Base-by-base conservation (phyloP, 78 protist species). In the Pelomyxa schiedti region DNA sequence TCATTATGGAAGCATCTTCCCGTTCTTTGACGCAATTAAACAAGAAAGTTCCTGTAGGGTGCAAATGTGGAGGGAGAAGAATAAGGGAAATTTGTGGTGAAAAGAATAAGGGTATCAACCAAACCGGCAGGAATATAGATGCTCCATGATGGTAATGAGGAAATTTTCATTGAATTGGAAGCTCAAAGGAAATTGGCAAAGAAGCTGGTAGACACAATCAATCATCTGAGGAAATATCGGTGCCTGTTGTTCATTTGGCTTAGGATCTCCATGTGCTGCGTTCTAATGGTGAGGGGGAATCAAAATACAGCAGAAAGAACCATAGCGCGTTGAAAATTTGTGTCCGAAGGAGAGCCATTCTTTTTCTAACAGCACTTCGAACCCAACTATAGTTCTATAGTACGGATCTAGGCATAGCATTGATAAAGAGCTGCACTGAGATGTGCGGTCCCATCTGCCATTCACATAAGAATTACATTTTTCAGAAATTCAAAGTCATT, bases 381-480 rank as follows among this genome's bases (percentile, higher is more conserved):
- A 92, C 36, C 97, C 96, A 9, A 58, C 43, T 22, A 81, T 5
- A 6, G 97, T 95, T 29, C 98, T 78, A 78, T 87, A 93, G 83
- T 75, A 92, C 5, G 94, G 91, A 69, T 95, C 98, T 8, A 95
- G 65, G 7, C 86, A 9, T 24, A 95, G 72, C 47, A 77, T 67
- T 8, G 94, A 81, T 2, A 92, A 75, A 7, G 95, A 30, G 2
- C 65, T 67, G 40, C 77, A 32, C 77, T 89, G 93, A 42, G 98
- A 43, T 1, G 99, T 96, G 68, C 99, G 80, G 76, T 96, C 99
- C 98, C 98, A 96, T 0, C 99, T 97, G 71, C 92, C 94, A 8
- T 80, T 28, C 75, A 93, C 87, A 66, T 47, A 22, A 24, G 22
- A 24, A 47, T 22, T 24, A 24, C 63, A 22, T 24, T 47, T 47